Percentiles rank a stretch among this genome's conserved stretches.
Conservation (phyloP, 305 asterid genomes). For the Nicotiana rustica region DNA sequence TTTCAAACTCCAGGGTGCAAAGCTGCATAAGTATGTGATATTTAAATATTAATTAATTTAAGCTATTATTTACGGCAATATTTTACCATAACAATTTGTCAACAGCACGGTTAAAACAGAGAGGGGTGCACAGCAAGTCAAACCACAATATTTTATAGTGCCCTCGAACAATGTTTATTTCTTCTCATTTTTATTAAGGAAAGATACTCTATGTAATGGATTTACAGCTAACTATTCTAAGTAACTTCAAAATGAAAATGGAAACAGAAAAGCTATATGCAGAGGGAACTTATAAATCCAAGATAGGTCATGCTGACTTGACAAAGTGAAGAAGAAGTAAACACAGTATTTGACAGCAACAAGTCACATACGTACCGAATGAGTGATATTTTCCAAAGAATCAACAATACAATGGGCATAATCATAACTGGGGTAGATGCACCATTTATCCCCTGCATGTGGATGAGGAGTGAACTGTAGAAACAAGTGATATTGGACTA, state of each 20-base stretch:
- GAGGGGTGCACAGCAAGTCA: background rate
- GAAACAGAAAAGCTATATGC: background rate
- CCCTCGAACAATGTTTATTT: background rate
- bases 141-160: slow-evolving; percentile 2
- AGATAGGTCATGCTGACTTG: slow-evolving; percentile 6
- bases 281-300: background rate
- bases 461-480: slow-evolving; percentile 96
- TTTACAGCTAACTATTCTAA: background rate
- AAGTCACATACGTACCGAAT: slow-evolving; percentile 60
- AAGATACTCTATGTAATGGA: background rate
- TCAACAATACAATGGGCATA: slow-evolving; percentile 93
- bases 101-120: background rate
- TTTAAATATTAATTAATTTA: slow-evolving; percentile 4
- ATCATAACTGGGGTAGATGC: slow-evolving; percentile 96
- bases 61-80: slow-evolving; percentile 23
- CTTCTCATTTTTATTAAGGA: background rate
- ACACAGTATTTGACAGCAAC: background rate
- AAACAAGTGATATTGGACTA: slow-evolving; percentile 31
- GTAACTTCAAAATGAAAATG: slow-evolving; percentile 4
- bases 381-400: slow-evolving; percentile 92
- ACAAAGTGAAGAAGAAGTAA: slow-evolving; percentile 5
- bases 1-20: slow-evolving; percentile 93
- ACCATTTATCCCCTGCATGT: slow-evolving; percentile 96
- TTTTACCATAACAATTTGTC: background rate
- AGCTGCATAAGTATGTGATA: slow-evolving; percentile 50